Base-by-base conservation (phyloP, 108 stramenopile genomes). In the Skeletonema tropicum region DNA sequence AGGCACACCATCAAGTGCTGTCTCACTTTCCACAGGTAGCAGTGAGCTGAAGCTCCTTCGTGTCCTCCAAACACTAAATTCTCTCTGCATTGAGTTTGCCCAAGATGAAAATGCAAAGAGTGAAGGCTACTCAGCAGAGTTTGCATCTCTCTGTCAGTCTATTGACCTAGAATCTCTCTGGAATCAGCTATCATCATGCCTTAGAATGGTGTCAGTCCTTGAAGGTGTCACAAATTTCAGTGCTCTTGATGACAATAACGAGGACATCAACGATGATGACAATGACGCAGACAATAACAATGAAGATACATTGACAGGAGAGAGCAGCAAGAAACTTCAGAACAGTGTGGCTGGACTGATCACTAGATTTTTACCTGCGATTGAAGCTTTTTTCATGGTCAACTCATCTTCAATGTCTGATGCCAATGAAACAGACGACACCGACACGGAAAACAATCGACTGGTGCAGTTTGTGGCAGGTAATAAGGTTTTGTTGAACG, bases 381-480 rank as follows among this genome's bases (percentile, higher is more conserved):
- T 98, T 65, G 97, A 98, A 80, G 86, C 91, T 9, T 98, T 98
- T 84, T 98, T 98, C 77, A 90, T 97, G 36, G 95, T 95, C 0
- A 96, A 96, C 71, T 87, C 86, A 19, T 82, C 85, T 61, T 71
- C 79, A 17, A 70, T 80, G 19, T 68, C 81, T 13, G 67, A 57
- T 25, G 52, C 68, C 6, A 57, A 48, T 13, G 61, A 77, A 32
- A 23, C n/a, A 19, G 76, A 87, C 23, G 74, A 62, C 5, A 12
- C 59, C 2, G 42, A 45, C 12, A 33, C 64, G n/a, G 70, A 76
- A 68, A 74, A 86, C 12, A 66, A 36, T 19, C 87, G 85, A 26
- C 64, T 97, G 42, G 68, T 96, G 60, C 76, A 89, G 41, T 99
- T 99, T 85, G 97, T 92, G 25, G 83, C 89, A 23, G 68, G 75